Conservation (phyloP, 2,329 filamentous ascomycete genomes). For the Cladophialophora psammophila region DNA sequence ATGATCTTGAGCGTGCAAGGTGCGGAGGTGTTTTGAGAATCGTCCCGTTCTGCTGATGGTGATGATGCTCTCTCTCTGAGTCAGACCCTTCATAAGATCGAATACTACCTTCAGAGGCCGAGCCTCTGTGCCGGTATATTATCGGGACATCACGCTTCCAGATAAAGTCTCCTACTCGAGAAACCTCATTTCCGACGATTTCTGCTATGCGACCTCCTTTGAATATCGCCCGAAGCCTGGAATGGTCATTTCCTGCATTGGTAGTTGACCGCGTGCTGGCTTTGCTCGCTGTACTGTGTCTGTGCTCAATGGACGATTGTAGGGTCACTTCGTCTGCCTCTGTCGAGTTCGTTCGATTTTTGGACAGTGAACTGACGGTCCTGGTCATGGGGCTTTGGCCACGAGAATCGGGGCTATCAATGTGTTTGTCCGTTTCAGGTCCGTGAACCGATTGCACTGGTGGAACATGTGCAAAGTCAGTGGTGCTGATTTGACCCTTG, state of each 20-base stretch:
- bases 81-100: conserved; percentile 58
- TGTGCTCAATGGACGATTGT: conserved; percentile 24
- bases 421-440: conserved; percentile 22
- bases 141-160: conserved; percentile 63
- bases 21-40: conserved; percentile 30
- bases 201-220: conserved; percentile 78
- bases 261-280: conserved; percentile 55
- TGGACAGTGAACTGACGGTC: conserved; percentile 33
- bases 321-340: conserved; percentile 21
- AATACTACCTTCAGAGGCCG: conserved; percentile 54
- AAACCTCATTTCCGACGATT: conserved; percentile 71
- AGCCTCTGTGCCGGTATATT: conserved; percentile 48
- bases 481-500: conserved; percentile 50
- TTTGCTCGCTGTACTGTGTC: conserved; percentile 40
- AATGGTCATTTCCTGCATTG: conserved; percentile 55
- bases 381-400: conserved; percentile 38
- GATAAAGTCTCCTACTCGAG: conserved; percentile 67
- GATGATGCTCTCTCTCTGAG: conserved; percentile 49
- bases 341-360: conserved; percentile 21
- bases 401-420: conserved; percentile 28
- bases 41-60: conserved; percentile 38
- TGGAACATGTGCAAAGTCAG: conserved; percentile 41
- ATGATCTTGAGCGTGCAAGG: conserved; percentile 32
- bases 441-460: conserved; percentile 4
- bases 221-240: conserved; percentile 75